phyloP scores from a whole-genome alignment of 164 flowering plant genomes.

The Vitis rupestris region DNA sequence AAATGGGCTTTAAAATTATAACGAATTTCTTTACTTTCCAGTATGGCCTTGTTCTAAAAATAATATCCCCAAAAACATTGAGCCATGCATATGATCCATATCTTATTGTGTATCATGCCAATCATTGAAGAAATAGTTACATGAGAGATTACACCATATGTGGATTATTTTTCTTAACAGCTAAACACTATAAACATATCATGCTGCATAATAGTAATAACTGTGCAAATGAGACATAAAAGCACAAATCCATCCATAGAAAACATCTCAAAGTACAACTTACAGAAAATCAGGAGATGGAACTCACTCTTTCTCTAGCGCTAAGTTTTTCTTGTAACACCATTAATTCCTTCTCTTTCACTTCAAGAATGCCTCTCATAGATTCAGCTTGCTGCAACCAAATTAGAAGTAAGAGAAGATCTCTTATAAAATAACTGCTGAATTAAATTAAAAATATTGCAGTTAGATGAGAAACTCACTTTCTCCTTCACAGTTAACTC shows the following conservation, averaged over 20 bases:
- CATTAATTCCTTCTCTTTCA: slow-evolving; percentile 52
- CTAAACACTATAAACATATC: too few species aligned
- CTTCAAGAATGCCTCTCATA: slow-evolving; percentile 36
- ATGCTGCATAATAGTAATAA: not conserved
- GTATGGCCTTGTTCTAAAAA: too few species aligned
- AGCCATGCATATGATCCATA: too few species aligned
- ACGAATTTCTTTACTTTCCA: too few species aligned
- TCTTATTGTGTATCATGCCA: too few species aligned
- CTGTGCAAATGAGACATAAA: not conserved
- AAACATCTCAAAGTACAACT: not conserved
- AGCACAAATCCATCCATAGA: not conserved
- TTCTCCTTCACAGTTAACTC: slow-evolving; percentile 56
- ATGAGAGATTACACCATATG: too few species aligned
- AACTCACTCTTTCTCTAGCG: slow-evolving; percentile 74
- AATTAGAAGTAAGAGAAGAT: slow-evolving; percentile 2
- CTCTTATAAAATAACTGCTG: not conserved
- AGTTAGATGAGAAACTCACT: slow-evolving; percentile 33
- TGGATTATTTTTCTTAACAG: too few species aligned
- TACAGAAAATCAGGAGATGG: not conserved
- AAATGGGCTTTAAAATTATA: too few species aligned
- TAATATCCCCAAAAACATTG: too few species aligned
- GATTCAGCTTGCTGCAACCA: slow-evolving; percentile 61
- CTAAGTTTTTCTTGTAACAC: slow-evolving; percentile 61
- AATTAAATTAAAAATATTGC: not conserved
- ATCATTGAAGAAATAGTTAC: too few species aligned